Percentiles rank a stretch among this genome's conserved stretches.
These are phyloP conservation scores for Diaporthe citrichinensis DNA, from an alignment of 2,329 filamentous ascomycete species.

Conservation along the genomic window DNA sequence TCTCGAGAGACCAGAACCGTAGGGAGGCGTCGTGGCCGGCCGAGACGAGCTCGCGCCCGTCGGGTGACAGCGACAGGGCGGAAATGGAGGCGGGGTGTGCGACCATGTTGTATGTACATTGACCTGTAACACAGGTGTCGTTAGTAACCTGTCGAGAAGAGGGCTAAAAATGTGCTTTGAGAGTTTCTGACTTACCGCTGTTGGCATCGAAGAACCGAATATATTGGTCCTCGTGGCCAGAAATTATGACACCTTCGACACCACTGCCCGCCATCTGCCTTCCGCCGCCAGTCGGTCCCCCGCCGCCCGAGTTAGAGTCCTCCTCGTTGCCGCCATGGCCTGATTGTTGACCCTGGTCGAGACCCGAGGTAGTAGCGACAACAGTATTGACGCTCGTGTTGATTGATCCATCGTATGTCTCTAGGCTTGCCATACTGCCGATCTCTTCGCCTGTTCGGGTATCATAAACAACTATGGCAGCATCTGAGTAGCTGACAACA, in stretches of 20 bases:
- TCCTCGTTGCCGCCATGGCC: slow-evolving; percentile 72
- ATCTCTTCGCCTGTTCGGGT: slow-evolving; percentile 93
- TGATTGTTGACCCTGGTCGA: slow-evolving; percentile 76
- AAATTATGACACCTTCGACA: slow-evolving; percentile 94
- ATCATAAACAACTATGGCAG: slow-evolving; percentile 91
- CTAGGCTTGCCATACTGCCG: slow-evolving; percentile 90
- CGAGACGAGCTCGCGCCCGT: slow-evolving; percentile 93
- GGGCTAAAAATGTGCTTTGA: too few species aligned
- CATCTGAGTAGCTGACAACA: slow-evolving; percentile 93
- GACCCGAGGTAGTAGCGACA: slow-evolving; percentile 85
- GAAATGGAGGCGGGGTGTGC: slow-evolving; percentile 96
- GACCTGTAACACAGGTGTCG: slow-evolving; percentile 70
- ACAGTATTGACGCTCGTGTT: slow-evolving; percentile 90
- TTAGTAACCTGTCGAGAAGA: slow-evolving; percentile 41
- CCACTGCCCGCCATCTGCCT: slow-evolving; percentile 77
- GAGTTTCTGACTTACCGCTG: slow-evolving; percentile 79
- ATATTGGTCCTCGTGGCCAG: slow-evolving; percentile 95
- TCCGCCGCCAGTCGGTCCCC: slow-evolving; percentile 83
- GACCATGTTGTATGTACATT: slow-evolving; percentile 99
- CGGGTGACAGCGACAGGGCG: slow-evolving; percentile 89
- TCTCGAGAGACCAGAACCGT: slow-evolving; percentile 97
- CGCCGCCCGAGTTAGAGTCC: slow-evolving; percentile 73
- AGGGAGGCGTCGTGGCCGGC: slow-evolving; percentile 96
- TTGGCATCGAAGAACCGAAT: slow-evolving; percentile 99
- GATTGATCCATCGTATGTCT: slow-evolving; percentile 90